Base-by-base conservation (phyloP, 2,329 filamentous ascomycete species). In the Aspergillus pseudoterreus region DNA sequence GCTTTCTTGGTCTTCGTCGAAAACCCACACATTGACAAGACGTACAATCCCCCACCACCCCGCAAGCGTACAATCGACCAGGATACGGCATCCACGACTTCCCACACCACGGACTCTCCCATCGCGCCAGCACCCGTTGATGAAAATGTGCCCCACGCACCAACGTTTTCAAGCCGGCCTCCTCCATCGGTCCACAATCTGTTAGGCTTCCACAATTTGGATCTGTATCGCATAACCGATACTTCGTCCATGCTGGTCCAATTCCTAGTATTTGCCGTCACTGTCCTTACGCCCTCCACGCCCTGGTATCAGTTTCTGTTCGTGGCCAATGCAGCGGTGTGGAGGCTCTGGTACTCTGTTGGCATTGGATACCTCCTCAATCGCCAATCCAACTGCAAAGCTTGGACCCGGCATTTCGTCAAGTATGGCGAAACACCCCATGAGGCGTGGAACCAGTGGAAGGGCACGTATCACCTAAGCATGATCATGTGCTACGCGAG, bases 401-500 rank as follows among this genome's bases (percentile, higher is more conserved):
- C 88, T 71, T 97, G 94, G 90, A 97, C 92, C 14, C 85, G 94
- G 22, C 94, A 99, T 75, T 99, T 97, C 67, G 82, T 99, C 73
- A 99, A 99, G 71, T 96, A 87, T 64, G 94, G 94, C 55, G 94
- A 97, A 69, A 91, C 82, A 55, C 86, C 86, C 3, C 86, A 87
- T 55, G 94, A 97, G 72, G 92, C 92, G 4, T 99, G 94, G 94
- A 85, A 87, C 51, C 92, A 99, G 69, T 99, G 94, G 94, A 97
- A 96, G 73, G 90, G 88, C 30, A 84, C 95, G 64, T 96, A 96
- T 65, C 90, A 99, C 68, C 79, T 97, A 59, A 95, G 90, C 72
- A 92, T 92, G 82, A 84, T 85, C 51, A 85, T 96, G 82, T 92
- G 88, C 71, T 92, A 96, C 64, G 81, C 86, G 17, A 92, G 89